phyloP scores from a whole-genome alignment of 805 yeast species.

The Sugiyamaella valdiviana region DNA sequence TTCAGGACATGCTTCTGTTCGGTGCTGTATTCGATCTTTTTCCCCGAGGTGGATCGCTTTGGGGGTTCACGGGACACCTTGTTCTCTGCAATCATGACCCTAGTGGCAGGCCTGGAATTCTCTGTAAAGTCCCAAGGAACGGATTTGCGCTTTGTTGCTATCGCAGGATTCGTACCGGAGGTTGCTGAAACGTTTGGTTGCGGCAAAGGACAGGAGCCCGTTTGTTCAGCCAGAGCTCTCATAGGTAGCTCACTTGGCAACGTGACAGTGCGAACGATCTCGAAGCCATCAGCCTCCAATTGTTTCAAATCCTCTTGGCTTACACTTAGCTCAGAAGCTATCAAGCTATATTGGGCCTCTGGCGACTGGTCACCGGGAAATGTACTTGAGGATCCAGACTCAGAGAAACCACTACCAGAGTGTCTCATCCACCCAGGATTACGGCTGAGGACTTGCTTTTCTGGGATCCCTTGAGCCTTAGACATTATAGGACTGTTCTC shows the following conservation, averaged over 20 bases:
- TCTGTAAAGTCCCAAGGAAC: conserved; percentile 2
- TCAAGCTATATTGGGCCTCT: no score
- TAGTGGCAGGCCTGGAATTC: neutral
- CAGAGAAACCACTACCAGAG: neutral
- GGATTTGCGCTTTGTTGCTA: neutral
- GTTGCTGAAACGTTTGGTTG: no score
- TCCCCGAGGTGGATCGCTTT: neutral
- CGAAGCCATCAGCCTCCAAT: conserved; percentile 1
- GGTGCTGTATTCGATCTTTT: conserved; percentile 6
- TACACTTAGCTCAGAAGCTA: neutral
- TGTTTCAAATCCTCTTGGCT: neutral
- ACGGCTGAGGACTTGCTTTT: no score
- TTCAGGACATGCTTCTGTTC: conserved; percentile 54
- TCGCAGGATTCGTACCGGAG: neutral
- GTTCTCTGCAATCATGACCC: neutral
- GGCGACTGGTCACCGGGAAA: no score
- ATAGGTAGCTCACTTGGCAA: neutral
- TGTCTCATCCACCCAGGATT: neutral
- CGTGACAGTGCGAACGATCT: neutral
- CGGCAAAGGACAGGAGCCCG: no score
- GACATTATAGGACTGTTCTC: no score
- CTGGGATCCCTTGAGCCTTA: no score
- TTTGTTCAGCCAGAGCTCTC: neutral
- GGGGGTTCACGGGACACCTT: neutral
- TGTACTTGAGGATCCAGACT: neutral